Base-by-base conservation (phyloP, 2,329 filamentous ascomycete species). In the Fusarium sp. region DNA sequence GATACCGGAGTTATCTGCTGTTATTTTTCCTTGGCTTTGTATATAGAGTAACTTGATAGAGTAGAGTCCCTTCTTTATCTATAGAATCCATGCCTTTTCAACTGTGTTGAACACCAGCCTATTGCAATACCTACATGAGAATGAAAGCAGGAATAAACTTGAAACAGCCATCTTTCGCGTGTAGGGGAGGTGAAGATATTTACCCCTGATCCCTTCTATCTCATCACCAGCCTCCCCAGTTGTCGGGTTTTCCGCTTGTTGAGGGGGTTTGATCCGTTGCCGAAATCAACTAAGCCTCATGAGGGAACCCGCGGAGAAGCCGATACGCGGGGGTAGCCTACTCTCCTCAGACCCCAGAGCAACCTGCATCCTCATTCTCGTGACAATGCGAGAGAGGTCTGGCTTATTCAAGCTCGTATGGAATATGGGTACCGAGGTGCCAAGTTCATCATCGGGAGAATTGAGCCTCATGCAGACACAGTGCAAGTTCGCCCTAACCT, bases 131-230 rank as follows among this genome's bases (percentile, higher is more conserved):
- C 40, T 14, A 24, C 4, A 20, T 9, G 12, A 9, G 40, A 4
- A 20, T 44, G 2, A 9, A 44, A 2, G 6, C 6, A 24, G 12
- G 6, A 16, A 44, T 11, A 44, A 10, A 5, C 12, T 2, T 16
- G 7, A 24, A 7, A 16, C 2, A 0, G 7, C 6, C 20, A 3
- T 12, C 4, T 24, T 44, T 9, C 8, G 42, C 0, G 20, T 24
- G 42, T 9, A 44, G 20, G 24, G 9, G 2, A 24, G 12, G 42
- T 16, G 42, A 16, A 44, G 8, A 16, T 3, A 4, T 12, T 12
- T 12, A 14, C 16, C 12, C 20, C 40, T 24, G 12, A 9, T 12
- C 20, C 40, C 40, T 9, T 24, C 20, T 5, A 44, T 16, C 20
- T 44, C 20, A 12, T 24, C 20, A 9, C 20, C 12, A 20, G n/a